Base-by-base conservation (phyloP, 257 asterid species). In the Pogostemon cablin region DNA sequence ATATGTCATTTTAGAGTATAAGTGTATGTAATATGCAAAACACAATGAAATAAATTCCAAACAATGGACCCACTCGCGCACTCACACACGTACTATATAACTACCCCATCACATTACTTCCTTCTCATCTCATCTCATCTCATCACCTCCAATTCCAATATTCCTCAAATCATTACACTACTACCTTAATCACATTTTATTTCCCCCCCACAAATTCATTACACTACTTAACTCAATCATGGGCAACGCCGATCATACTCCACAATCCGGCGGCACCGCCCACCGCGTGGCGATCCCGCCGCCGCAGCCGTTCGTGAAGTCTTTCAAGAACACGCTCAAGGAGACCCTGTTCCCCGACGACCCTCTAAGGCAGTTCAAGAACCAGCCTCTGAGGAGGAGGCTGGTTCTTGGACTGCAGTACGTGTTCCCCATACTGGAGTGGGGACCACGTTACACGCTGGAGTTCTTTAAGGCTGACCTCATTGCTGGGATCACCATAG, bases 401-500 rank as follows among this genome's bases (percentile, higher is more conserved):
- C 17, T 84, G 5, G 10, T 80, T 4, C 78, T 90, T 15, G 90
- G 86, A 0, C 65, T 86, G 69, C 97, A 87, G 46, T 90, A 86
- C 39, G 0, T 88, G 32, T 82, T 90, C 55, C 96, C 97, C 3
- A 84, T 88, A 7, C 39, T 88, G 3, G 96, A 90, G 82, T 88
- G 97, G 97, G 92, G 81, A 32, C 92, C 87, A 0, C 77, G 81
- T 0, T 90, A 90, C 78, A 82, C 79, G 34, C 49, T 82, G 34
- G 63, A 72, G 8, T 82, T 78, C 76, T 80, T 90, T 7, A 90
- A 81, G 54, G 80, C 90, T 7, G 97, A 88, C 67, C 82, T 90
- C 47, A 81, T 90, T 35, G 79, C 97, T 61, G 97, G 97, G 46
- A 88, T 88, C 78, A 90, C 97, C 83, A 88, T 90, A 35, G 97